A percentile compares a stretch with the other conserved stretches of the same genome.
phyloP scores from a whole-genome alignment of 306 rosid species.

The Hippophae gyantsensis region DNA sequence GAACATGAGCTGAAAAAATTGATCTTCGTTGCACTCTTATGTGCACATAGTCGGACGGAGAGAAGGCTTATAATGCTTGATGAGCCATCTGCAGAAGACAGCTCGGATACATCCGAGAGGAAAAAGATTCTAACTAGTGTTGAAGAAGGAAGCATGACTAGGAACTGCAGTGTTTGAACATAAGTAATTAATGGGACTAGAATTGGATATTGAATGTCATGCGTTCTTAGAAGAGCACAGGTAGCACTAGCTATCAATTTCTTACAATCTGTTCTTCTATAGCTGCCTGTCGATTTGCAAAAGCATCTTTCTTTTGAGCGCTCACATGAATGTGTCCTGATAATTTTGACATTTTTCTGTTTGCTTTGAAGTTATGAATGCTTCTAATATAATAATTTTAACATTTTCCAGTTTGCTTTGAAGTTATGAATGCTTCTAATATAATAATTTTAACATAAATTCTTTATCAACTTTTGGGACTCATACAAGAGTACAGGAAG shows the following conservation, averaged over 20 bases:
- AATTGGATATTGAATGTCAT: constrained; percentile 1
- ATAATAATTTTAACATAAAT: too few species aligned
- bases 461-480: too few species aligned
- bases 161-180: too few species aligned
- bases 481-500: too few species aligned
- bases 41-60: constrained; percentile 61
- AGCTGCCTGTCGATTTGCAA: constrained; percentile 18
- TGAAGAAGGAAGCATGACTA: too few species aligned
- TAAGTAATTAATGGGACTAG: neutral
- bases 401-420: neutral
- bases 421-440: constrained; percentile 9
- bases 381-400: neutral
- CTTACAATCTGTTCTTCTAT: too few species aligned
- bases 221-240: constrained; percentile 6
- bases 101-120: too few species aligned
- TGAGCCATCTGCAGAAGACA: constrained; percentile 3
- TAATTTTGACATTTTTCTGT: constrained; percentile 1
- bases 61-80: constrained; percentile 61
- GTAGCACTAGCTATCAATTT: constrained; percentile 11
- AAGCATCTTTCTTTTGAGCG: neutral
- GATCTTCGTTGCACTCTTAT: constrained; percentile 52
- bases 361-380: neutral
- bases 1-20: constrained; percentile 77
- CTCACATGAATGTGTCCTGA: neutral
- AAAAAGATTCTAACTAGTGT: too few species aligned